These are phyloP conservation scores for Erysiphe pulchra DNA, from an alignment of 2,329 filamentous ascomycete species.

Conservation along the genomic window DNA sequence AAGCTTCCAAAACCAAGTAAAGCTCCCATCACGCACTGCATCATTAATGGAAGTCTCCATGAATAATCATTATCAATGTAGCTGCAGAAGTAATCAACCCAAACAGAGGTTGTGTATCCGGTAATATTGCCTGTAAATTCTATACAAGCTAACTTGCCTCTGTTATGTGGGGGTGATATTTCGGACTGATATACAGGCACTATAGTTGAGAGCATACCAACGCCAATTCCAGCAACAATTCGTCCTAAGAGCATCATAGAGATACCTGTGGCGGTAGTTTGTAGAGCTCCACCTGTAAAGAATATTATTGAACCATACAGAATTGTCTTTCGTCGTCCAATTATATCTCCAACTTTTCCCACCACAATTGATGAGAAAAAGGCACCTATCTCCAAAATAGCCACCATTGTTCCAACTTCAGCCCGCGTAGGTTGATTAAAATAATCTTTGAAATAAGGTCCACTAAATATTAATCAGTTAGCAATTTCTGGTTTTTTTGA, in stretches of 20 bases:
- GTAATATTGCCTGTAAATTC: slow-evolving; percentile 95
- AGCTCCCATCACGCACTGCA: slow-evolving; percentile 87
- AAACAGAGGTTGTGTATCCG: slow-evolving; percentile 86
- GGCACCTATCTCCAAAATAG: slow-evolving; percentile 82
- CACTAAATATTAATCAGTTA: slow-evolving; percentile 23
- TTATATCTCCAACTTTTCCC: slow-evolving; percentile 71
- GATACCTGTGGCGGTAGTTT: slow-evolving; percentile 62
- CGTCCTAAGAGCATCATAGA: slow-evolving; percentile 70
- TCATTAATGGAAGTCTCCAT: slow-evolving; percentile 70
- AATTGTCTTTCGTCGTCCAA: slow-evolving; percentile 73
- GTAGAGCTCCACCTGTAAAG: slow-evolving; percentile 56
- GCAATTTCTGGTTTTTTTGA: not conserved
- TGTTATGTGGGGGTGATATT: slow-evolving; percentile 86
- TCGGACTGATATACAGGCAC: slow-evolving; percentile 87
- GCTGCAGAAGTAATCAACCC: slow-evolving; percentile 95
- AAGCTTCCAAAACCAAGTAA: slow-evolving; percentile 67
- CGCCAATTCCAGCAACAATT: slow-evolving; percentile 61
- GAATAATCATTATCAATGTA: slow-evolving; percentile 66
- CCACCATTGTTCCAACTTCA: slow-evolving; percentile 89
- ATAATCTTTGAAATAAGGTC: slow-evolving; percentile 69
- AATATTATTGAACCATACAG: slow-evolving; percentile 85
- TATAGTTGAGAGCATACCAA: slow-evolving; percentile 74
- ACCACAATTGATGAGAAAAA: slow-evolving; percentile 73
- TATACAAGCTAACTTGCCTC: slow-evolving; percentile 87
- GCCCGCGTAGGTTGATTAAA: slow-evolving; percentile 72